Evolutionary conservation across 129 eudicot species (phyloP), one percentile per base, ranked within the genome.

Genomic region (Chrysanthemum makinoi): DNA sequence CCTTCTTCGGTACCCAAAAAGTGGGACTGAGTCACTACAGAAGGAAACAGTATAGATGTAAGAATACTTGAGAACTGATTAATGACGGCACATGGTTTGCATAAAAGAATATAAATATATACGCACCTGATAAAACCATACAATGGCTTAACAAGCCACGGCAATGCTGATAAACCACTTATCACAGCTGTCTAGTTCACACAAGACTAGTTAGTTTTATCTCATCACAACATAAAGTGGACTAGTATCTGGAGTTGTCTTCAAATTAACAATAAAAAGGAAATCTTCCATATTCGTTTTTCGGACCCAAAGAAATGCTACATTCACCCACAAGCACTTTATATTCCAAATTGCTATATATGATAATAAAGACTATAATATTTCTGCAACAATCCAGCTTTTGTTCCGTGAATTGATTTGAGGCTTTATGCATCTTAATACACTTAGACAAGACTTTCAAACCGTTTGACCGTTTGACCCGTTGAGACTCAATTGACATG

Each of bases 1-100:
- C 78, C 99, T 82, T 80, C 99, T 88, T 73, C 99, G 96, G 72
- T 95, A 95, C 79, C 99, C 99, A 84, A 95, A 95, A 48, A 95
- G 99, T 47, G 99, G 99, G 79, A 95, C 75, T 16, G 97, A 86
- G 74, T 95, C 99, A 72, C 99, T 95, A 80, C 73, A 82, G 62
- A 68, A 57, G 48, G 35, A 20, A 80, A 59, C 15, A 13, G 13
- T 16, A 62, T 50, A 63, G 19, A 68, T 46, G 55, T 54, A 66
- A 76, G 62, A n/a, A 54, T 35, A 49, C 59, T 46, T 80, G 58
- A n/a, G 55, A 28, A 43, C 59, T 20, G 65, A 73, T 56, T 52
- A 57, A 69, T 70, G 65, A 14, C 16, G 52, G 52, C 20, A 58
- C 57, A 61, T 30, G 57, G 46, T 33, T 51, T 63, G 66, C 56